These are phyloP conservation scores for Dioszegia crocea DNA, from an alignment of 768 basidiomycete genomes.

Conservation along the genomic window DNA sequence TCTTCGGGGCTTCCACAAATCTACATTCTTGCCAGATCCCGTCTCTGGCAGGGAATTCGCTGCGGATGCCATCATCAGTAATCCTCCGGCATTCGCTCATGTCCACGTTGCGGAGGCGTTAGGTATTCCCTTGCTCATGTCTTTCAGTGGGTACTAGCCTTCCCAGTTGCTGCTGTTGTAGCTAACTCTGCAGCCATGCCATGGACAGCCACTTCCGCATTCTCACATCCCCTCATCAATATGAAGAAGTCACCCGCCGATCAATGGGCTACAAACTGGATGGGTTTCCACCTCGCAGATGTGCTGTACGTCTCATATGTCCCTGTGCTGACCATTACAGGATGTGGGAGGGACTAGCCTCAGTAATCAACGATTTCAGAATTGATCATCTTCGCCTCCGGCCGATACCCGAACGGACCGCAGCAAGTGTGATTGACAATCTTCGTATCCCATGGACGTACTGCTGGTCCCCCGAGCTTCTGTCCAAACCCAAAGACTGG, in stretches of 20 bases:
- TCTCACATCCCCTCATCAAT: conserved; percentile 61
- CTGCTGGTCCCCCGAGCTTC: conserved; percentile 60
- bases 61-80: conserved; percentile 24
- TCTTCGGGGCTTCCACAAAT: conserved; percentile 25
- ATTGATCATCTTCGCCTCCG: conserved; percentile 53
- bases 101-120: conserved; percentile 28
- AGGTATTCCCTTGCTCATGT: conserved; percentile 28
- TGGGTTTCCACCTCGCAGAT: conserved; percentile 59
- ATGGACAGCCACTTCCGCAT: conserved; percentile 58
- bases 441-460: conserved; percentile 63
- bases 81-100: conserved; percentile 29
- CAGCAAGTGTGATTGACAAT: conserved; percentile 56
- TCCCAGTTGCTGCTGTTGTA: conserved; percentile 47
- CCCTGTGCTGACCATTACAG: not conserved
- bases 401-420: conserved; percentile 54
- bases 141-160: conserved; percentile 45
- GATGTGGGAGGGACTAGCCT: conserved; percentile 53
- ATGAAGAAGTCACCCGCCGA: conserved; percentile 57
- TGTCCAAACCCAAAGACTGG: conserved; percentile 64
- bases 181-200: conserved; percentile 57
- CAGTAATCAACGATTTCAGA: conserved; percentile 59
- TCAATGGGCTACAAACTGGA: conserved; percentile 56
- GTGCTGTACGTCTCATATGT: conserved; percentile 52
- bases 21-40: conserved; percentile 24
- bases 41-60: conserved; percentile 21